A percentile compares a stretch with the other conserved stretches of the same genome.
phyloP scores from a whole-genome alignment of 2,329 filamentous ascomycete genomes.

The Exophiala sideris region DNA sequence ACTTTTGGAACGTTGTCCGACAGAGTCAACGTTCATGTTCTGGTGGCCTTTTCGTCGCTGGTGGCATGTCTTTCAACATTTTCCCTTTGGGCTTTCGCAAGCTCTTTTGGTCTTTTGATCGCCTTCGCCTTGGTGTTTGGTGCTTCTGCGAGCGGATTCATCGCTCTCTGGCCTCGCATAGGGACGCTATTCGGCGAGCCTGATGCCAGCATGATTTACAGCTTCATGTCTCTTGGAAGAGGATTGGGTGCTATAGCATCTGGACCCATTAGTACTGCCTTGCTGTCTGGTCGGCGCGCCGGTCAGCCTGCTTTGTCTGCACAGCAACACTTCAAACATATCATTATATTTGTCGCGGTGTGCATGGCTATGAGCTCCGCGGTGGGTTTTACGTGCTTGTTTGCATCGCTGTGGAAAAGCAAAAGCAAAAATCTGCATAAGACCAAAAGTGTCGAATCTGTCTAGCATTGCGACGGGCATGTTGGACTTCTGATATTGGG shows the following conservation, averaged over 20 bases:
- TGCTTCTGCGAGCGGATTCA: slow-evolving; percentile 42
- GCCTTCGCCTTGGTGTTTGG: slow-evolving; percentile 44
- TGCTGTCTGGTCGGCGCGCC: neutral
- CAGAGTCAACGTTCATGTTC: slow-evolving; percentile 40
- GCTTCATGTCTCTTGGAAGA: slow-evolving; percentile 47
- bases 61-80: slow-evolving; percentile 43
- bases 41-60: slow-evolving; percentile 42
- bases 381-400: slow-evolving; percentile 2
- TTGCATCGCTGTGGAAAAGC: neutral
- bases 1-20: slow-evolving; percentile 40
- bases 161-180: slow-evolving; percentile 44
- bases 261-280: slow-evolving; percentile 50
- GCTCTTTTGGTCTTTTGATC: slow-evolving; percentile 38
- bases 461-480: no score
- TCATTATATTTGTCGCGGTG: slow-evolving; percentile 12
- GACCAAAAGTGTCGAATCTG: neutral
- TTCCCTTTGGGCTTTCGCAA: slow-evolving; percentile 48
- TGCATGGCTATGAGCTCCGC: slow-evolving; percentile 16
- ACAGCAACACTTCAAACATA: neutral
- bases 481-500: no score
- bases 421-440: neutral
- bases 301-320: neutral
- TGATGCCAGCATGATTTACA: slow-evolving; percentile 50
- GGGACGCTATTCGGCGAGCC: slow-evolving; percentile 39
- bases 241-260: slow-evolving; percentile 51